Evolutionary conservation across 2,329 filamentous ascomycete genomes (phyloP).

Genomic region (Achaetomium macrosporum): DNA sequence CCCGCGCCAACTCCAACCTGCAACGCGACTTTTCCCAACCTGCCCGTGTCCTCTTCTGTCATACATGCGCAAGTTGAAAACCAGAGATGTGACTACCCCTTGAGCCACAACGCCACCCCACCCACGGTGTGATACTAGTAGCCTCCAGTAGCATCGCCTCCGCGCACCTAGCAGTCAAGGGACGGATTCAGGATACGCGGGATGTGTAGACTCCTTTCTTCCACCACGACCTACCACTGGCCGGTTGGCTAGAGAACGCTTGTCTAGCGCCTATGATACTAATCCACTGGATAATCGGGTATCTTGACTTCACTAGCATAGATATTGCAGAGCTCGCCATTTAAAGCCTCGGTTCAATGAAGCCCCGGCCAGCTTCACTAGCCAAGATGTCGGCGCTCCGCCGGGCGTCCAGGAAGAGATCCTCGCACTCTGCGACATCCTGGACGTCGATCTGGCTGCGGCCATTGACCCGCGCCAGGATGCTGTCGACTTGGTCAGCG

Average conservation of each 20-base stretch:
- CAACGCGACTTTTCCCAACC: slow-evolving; percentile 23
- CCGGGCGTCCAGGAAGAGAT: slow-evolving; percentile 76
- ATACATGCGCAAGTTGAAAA: slow-evolving; percentile 17
- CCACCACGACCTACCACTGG: too few species aligned
- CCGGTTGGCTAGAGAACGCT: too few species aligned
- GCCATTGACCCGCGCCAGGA: slow-evolving; percentile 80
- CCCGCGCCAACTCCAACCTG: slow-evolving; percentile 25
- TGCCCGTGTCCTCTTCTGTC: slow-evolving; percentile 22
- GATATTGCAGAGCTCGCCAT: too few species aligned
- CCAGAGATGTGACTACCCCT: slow-evolving; percentile 25
- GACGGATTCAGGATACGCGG: too few species aligned
- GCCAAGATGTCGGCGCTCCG: slow-evolving; percentile 67
- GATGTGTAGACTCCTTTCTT: too few species aligned
- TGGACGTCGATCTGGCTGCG: slow-evolving; percentile 69
- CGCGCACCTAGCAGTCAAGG: too few species aligned
- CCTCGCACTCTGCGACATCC: slow-evolving; percentile 76
- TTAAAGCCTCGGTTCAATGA: slow-evolving; percentile 37
- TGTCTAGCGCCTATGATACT: too few species aligned
- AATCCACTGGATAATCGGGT: too few species aligned
- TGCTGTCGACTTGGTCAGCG: slow-evolving; percentile 42
- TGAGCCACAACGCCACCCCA: too few species aligned
- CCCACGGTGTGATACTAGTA: too few species aligned
- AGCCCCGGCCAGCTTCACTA: slow-evolving; percentile 57
- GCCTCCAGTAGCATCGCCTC: too few species aligned
- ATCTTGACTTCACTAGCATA: too few species aligned